phyloP scores from a whole-genome alignment of 1,139 yeast species.

The Petasospora rhodanensis region DNA sequence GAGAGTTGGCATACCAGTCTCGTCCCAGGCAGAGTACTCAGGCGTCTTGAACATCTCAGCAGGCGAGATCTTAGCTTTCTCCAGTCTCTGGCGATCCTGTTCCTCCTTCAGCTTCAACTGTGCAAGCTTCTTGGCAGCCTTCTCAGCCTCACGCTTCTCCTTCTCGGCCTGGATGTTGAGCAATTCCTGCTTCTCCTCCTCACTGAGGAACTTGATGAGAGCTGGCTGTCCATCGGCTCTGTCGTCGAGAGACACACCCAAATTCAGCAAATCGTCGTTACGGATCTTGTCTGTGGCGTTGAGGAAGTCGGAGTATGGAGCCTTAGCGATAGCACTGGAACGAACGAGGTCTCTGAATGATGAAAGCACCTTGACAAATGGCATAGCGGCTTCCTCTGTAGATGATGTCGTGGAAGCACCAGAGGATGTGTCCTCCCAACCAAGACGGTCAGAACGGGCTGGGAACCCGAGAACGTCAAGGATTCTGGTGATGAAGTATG shows the following conservation, averaged over 20 bases:
- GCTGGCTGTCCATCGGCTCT: slow-evolving; percentile 73
- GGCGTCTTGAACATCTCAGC: slow-evolving; percentile 61
- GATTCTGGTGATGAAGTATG: slow-evolving; percentile 68
- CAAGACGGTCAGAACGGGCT: slow-evolving; percentile 62
- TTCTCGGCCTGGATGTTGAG: slow-evolving; percentile 55
- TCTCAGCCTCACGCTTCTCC: slow-evolving; percentile 48
- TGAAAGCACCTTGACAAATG: slow-evolving; percentile 74
- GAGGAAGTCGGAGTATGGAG: slow-evolving; percentile 51
- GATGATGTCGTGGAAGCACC: slow-evolving; percentile 28
- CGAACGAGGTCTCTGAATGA: slow-evolving; percentile 81
- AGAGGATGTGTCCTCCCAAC: slow-evolving; percentile 56
- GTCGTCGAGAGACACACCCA: slow-evolving; percentile 87
- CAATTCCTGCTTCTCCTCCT: slow-evolving; percentile 63
- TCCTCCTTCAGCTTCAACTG: slow-evolving; percentile 43
- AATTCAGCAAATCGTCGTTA: slow-evolving; percentile 57
- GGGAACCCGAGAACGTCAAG: slow-evolving; percentile 73
- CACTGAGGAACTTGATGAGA: slow-evolving; percentile 72
- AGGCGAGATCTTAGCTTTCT: slow-evolving; percentile 69
- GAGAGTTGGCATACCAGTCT: slow-evolving; percentile 74
- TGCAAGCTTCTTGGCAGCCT: slow-evolving; percentile 40
- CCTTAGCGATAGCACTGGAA: slow-evolving; percentile 61
- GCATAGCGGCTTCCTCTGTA: slow-evolving; percentile 67
- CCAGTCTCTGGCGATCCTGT: slow-evolving; percentile 62
- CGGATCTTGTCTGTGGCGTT: slow-evolving; percentile 55
- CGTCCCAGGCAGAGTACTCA: slow-evolving; percentile 75